Conservation (phyloP, 169 alveolate genomes). For the Besnoitia besnoiti region DNA sequence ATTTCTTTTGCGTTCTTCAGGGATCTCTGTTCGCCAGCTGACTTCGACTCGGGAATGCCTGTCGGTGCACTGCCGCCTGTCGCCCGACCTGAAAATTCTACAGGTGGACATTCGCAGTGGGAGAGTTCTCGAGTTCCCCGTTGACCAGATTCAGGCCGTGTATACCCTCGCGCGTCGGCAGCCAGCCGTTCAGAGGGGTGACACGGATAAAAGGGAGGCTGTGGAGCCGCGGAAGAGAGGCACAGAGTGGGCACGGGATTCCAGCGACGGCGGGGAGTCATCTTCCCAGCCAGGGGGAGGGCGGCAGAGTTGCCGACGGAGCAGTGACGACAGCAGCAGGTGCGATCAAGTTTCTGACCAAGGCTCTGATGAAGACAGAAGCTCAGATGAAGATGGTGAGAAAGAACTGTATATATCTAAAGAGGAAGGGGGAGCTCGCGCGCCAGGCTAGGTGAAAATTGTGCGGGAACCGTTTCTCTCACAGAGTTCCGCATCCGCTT, state of each 20-base stretch:
- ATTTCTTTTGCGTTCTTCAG: not conserved
- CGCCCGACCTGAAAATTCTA: conserved; percentile 37
- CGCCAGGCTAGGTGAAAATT: no score
- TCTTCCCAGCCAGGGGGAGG: not conserved
- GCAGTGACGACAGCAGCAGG: not conserved
- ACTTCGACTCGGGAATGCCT: conserved; percentile 37
- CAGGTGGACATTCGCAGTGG: conserved; percentile 47
- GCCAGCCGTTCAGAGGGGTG: not conserved
- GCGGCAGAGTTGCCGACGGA: not conserved
- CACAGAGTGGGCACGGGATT: not conserved
- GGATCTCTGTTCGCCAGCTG: conserved; percentile 32
- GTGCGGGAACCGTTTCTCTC: no score
- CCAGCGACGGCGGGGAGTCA: not conserved
- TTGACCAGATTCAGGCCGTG: conserved; percentile 33
- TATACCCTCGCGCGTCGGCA: conserved; percentile 47
- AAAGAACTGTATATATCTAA: no score
- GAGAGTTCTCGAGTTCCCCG: conserved; percentile 43
- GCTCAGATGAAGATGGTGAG: not conserved
- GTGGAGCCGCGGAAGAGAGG: not conserved
- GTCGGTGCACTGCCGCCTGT: conserved; percentile 28
- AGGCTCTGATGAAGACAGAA: not conserved
- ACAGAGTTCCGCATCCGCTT: no score
- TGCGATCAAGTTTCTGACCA: not conserved
- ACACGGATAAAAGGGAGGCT: not conserved
- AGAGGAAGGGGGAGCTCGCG: no score